Evolutionary conservation across 2,329 filamentous ascomycete genomes (phyloP).

Genomic region (Pseudocercospora fijiensis): DNA sequence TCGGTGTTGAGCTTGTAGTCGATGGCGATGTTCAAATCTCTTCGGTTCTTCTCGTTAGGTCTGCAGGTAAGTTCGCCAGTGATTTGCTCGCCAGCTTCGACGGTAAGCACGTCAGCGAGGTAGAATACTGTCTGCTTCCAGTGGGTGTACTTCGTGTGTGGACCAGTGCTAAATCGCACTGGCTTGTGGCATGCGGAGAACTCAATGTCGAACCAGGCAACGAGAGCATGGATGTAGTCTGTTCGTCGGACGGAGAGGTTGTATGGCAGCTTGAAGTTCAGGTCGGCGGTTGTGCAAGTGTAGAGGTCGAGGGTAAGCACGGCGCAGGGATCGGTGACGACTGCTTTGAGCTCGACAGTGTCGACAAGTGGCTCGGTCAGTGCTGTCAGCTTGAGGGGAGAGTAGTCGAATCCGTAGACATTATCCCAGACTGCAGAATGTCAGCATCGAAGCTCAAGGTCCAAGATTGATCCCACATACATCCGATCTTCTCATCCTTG

Average conservation of each 20-base stretch:
- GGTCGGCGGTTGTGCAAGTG: constrained; percentile 80
- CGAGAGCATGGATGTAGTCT: constrained; percentile 94
- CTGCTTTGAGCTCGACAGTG: constrained; percentile 94
- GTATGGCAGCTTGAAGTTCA: constrained; percentile 80
- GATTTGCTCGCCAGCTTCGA: constrained; percentile 81
- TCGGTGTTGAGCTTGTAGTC: constrained; percentile 76
- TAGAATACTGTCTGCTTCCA: constrained; percentile 99
- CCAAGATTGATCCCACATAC: constrained; percentile 56
- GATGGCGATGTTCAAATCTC: constrained; percentile 89
- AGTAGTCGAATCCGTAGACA: constrained; percentile 97
- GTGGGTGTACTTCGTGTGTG: constrained; percentile 98
- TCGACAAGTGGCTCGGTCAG: constrained; percentile 95
- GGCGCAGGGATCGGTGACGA: constrained; percentile 84
- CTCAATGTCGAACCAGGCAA: constrained; percentile 99
- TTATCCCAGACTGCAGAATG: constrained; percentile 85
- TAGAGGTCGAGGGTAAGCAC: constrained; percentile 92
- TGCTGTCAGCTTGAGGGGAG: constrained; percentile 87
- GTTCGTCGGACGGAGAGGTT: constrained; percentile 74
- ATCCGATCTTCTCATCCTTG: constrained; percentile 99
- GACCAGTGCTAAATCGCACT: constrained; percentile 92
- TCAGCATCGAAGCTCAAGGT: constrained; percentile 20
- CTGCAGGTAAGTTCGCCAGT: constrained; percentile 72
- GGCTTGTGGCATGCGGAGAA: constrained; percentile 98
- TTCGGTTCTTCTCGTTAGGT: constrained; percentile 90
- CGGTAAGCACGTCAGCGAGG: constrained; percentile 86